Base-by-base conservation (phyloP, 2,329 filamentous ascomycete species). In the Neonectria punicea region DNA sequence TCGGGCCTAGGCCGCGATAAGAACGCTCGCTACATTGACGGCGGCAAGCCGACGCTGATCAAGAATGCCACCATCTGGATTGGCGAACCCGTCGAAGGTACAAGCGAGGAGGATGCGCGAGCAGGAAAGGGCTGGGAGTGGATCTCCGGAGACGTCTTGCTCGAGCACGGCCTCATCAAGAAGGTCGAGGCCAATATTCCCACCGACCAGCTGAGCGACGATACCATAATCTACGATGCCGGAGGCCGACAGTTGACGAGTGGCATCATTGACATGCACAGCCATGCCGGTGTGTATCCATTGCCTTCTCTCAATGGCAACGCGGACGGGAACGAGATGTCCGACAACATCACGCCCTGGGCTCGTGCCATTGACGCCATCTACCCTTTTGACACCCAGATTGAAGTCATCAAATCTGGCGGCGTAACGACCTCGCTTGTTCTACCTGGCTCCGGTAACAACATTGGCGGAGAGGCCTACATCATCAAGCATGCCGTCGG, bases 261-360 rank as follows among this genome's bases (percentile, higher is more conserved):
- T 8, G 90, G 90, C 16, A 88, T 92, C 70, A 87, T 92, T 53
- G 90, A 92, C 73, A 92, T 92, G 88, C 90, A 93, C 77, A 89
- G 85, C 36, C 90, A 92, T 73, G 84, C 88, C 2, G 88, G 89
- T 8, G 85, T 90, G 1, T 81, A 84, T 32, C 81, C 85, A 16
- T 77, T 91, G n/a, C 89, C 90, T 0, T 75, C 73, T 2, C 80
- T 91, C 2, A 61, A 70, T 2, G 88, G 87, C 18, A 86, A 83
- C 65, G 79, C 82, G 0, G 90, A 92, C 68, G 82, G 79, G 58
- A 92, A 92, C 70, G 90, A 92, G 76, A 78, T 89, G 70, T 88
- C 86, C 2, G 80, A 80, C 36, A 87, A 91, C 70, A 87, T 90
- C 60, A 92, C 90, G 0, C 90, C 90, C 0, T 92, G 87, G 73